Evolutionary conservation across 2,329 filamentous ascomycete species (phyloP).

Genomic region (Trichoderma arundinaceum): DNA sequence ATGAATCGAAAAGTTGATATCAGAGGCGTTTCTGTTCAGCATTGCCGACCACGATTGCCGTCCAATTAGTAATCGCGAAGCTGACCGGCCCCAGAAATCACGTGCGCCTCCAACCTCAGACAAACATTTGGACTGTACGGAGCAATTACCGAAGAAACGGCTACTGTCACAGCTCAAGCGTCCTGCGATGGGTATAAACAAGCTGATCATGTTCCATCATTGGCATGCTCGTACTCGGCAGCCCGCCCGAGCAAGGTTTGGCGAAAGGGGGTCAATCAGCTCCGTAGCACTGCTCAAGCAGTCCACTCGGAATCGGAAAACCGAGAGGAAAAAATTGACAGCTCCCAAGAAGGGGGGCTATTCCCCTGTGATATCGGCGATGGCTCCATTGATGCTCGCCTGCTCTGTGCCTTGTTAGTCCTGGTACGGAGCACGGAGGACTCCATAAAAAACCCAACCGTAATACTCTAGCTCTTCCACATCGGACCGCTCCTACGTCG

Average conservation of each 20-base stretch:
- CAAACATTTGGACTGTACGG: no score
- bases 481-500: constrained; percentile 22
- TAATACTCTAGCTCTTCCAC: constrained; percentile 8
- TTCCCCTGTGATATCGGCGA: constrained; percentile 9
- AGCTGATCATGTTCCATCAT: not conserved
- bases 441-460: constrained; percentile 9
- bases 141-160: no score
- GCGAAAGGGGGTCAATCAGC: not conserved
- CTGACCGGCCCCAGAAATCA: not conserved
- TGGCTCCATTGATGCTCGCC: not conserved
- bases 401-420: not conserved
- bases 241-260: not conserved
- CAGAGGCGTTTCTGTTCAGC: not conserved
- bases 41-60: constrained; percentile 26
- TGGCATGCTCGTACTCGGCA: constrained; percentile 1
- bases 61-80: not conserved
- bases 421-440: constrained; percentile 3
- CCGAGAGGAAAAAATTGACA: not conserved
- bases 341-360: not conserved
- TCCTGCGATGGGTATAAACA: not conserved
- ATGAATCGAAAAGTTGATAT: constrained; percentile 4
- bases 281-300: not conserved
- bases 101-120: not conserved
- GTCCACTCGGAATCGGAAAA: not conserved
- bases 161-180: no score